Evolutionary conservation across 139 green algal species (phyloP).

Genomic region (Chlamydomonas sp.): DNA sequence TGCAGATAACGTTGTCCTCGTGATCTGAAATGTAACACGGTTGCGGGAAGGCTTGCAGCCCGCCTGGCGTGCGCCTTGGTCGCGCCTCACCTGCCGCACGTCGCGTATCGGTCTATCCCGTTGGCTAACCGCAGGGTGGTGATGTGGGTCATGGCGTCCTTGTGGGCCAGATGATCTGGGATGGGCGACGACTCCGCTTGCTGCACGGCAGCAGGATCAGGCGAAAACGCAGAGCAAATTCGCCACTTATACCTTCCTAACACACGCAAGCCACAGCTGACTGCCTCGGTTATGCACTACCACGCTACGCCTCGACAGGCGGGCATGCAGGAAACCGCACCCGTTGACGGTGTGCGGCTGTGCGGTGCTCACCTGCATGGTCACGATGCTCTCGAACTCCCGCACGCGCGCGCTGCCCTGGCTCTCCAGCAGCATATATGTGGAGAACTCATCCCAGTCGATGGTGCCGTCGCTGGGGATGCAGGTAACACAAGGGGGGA

Average conservation of each 20-base stretch:
- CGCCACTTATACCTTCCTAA: too few relatives aligned
- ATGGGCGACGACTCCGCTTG: not conserved
- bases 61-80: too few relatives aligned
- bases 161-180: conserved; percentile 39
- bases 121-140: conserved; percentile 39
- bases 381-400: conserved; percentile 56
- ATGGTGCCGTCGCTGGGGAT: conserved; percentile 65
- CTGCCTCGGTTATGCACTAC: too few relatives aligned
- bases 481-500: too few relatives aligned
- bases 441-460: conserved; percentile 85
- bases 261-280: too few relatives aligned
- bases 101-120: conserved; percentile 63
- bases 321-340: not conserved
- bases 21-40: too few relatives aligned
- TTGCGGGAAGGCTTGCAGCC: too few relatives aligned
- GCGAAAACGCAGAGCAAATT: not conserved
- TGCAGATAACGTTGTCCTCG: too few relatives aligned
- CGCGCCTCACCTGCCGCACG: conserved; percentile 36
- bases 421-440: conserved; percentile 79
- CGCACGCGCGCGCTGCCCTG: conserved; percentile 52
- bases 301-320: not conserved
- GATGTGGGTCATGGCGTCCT: conserved; percentile 57
- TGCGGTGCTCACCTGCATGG: conserved; percentile 27
- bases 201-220: not conserved
- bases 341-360: not conserved